These are phyloP conservation scores for Juncus effusus DNA, from an alignment of 176 grass and related monocot species.

Conservation along the genomic window DNA sequence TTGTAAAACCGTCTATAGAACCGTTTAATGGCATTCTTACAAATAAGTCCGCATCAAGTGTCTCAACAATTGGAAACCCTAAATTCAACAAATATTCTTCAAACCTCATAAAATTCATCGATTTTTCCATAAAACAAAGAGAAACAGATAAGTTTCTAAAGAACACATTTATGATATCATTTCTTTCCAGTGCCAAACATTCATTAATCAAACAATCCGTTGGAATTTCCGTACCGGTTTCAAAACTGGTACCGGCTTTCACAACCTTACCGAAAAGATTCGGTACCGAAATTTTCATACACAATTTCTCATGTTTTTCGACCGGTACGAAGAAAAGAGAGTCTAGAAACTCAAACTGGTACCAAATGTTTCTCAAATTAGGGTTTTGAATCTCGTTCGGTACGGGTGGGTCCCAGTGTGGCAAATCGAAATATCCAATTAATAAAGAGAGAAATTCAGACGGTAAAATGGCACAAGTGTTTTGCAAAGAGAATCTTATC, in stretches of 20 bases:
- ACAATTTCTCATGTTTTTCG: constrained; percentile 53
- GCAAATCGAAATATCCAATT: constrained; percentile 86
- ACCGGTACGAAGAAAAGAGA: constrained; percentile 69
- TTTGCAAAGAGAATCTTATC: constrained; percentile 68
- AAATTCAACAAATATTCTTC: constrained; percentile 52
- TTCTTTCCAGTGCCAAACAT: constrained; percentile 43
- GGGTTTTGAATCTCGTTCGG: constrained; percentile 37
- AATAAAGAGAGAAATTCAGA: constrained; percentile 72
- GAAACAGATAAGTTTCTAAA: constrained; percentile 64
- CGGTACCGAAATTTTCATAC: constrained; percentile 60
- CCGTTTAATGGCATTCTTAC: constrained; percentile 58
- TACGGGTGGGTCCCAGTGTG: constrained; percentile 59
- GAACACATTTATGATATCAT: constrained; percentile 51
- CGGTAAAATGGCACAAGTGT: constrained; percentile 74
- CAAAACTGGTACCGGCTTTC: constrained; percentile 40
- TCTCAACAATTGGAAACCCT: constrained; percentile 56
- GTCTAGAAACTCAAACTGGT: constrained; percentile 80
- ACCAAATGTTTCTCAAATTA: constrained; percentile 46
- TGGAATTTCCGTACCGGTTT: constrained; percentile 54
- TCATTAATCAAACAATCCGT: constrained; percentile 61
- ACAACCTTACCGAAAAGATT: constrained; percentile 65
- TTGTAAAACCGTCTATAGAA: constrained; percentile 31
- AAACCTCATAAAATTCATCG: constrained; percentile 45
- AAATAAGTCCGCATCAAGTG: constrained; percentile 73
- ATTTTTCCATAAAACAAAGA: constrained; percentile 43